phyloP scores from a whole-genome alignment of 2,329 filamentous ascomycete species.

The Incumbomyces delicatus region DNA sequence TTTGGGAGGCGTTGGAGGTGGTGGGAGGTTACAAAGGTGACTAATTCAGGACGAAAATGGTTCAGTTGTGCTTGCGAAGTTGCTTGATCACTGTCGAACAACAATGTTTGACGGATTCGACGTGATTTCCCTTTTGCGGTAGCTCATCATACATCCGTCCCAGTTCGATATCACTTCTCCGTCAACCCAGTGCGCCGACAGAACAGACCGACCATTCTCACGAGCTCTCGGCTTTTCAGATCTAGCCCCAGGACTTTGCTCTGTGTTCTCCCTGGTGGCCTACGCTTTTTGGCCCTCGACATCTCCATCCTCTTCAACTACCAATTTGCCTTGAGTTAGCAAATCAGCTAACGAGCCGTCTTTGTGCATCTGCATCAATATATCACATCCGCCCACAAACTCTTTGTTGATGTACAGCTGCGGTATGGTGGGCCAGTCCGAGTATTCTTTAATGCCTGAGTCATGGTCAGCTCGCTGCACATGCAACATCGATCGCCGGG shows the following conservation, averaged over 20 bases:
- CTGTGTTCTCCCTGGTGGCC: slow-evolving; percentile 10
- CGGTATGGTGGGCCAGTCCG: slow-evolving; percentile 97
- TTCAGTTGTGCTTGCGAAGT: no score
- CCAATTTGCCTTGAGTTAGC: slow-evolving; percentile 82
- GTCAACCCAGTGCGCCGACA: no score
- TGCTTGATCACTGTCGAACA: no score
- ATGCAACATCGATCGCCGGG: background rate
- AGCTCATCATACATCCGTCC: no score
- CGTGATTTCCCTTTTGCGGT: no score
- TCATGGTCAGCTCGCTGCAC: background rate
- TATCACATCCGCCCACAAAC: slow-evolving; percentile 96
- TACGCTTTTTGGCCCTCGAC: slow-evolving; percentile 15
- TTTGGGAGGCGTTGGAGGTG: no score
- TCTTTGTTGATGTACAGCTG: slow-evolving; percentile 94
- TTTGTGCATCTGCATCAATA: slow-evolving; percentile 93
- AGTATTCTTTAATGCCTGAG: slow-evolving; percentile 94
- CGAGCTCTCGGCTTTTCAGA: slow-evolving; percentile 18
- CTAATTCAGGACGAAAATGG: no score
- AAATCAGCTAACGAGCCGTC: slow-evolving; percentile 87
- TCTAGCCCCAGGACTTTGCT: slow-evolving; percentile 15
- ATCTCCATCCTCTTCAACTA: slow-evolving; percentile 48
- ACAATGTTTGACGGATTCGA: no score
- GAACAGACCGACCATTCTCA: background rate
- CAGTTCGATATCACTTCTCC: no score
- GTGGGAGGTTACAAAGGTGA: no score